phyloP scores from a whole-genome alignment of 2,329 filamentous ascomycete genomes.

The Lithohypha guttulata region DNA sequence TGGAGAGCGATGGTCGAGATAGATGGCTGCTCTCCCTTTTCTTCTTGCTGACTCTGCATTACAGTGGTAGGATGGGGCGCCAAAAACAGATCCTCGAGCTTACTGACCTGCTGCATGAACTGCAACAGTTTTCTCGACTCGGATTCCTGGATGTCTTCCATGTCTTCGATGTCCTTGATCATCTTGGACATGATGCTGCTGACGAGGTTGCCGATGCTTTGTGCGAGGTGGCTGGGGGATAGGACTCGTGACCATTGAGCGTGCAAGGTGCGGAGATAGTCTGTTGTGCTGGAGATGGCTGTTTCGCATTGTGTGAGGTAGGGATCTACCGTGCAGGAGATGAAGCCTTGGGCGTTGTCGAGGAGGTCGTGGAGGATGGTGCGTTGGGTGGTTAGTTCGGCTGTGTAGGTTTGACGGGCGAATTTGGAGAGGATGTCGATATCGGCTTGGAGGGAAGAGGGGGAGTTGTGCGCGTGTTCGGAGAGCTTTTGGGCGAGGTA shows the following conservation, averaged over 20 bases:
- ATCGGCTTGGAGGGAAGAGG: conserved; percentile 44
- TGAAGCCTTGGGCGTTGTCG: conserved; percentile 53
- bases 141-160: conserved; percentile 53
- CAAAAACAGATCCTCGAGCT: conserved; percentile 47
- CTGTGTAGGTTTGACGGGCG: conserved; percentile 50
- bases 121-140: conserved; percentile 49
- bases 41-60: conserved; percentile 21
- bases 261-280: conserved; percentile 47
- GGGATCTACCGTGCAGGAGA: conserved; percentile 47
- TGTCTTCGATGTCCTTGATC: conserved; percentile 51
- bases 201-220: conserved; percentile 49
- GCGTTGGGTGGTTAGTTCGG: conserved; percentile 55
- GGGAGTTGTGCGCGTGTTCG: conserved; percentile 25
- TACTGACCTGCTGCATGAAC: conserved; percentile 46
- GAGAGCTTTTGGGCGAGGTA: conserved; percentile 47
- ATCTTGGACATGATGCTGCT: conserved; percentile 49
- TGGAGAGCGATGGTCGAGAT: conserved; percentile 51
- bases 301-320: conserved; percentile 51
- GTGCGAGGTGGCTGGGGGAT: conserved; percentile 49
- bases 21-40: conserved; percentile 7
- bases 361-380: conserved; percentile 53
- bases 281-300: conserved; percentile 47
- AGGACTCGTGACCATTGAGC: conserved; percentile 47
- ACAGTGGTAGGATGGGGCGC: conserved; percentile 31
- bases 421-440: conserved; percentile 47